Percentiles rank a stretch among this genome's conserved stretches.
phyloP scores from a whole-genome alignment of 1,284 basidiomycete genomes.

The Anthracocystis walkeri region DNA sequence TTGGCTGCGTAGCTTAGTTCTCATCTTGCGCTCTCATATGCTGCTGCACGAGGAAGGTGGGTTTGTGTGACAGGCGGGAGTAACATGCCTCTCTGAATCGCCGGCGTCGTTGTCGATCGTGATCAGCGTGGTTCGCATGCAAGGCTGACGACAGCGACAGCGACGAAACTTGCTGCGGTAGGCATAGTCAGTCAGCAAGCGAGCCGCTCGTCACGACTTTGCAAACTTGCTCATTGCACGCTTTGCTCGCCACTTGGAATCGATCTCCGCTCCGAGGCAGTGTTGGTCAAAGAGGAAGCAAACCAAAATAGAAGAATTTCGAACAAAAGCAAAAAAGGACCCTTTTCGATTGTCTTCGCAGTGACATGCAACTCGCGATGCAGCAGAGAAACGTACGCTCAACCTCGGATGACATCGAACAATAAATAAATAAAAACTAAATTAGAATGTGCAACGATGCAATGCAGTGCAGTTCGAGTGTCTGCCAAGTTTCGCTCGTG shows the following conservation, averaged over 20 bases:
- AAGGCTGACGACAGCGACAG: slow-evolving; percentile 9
- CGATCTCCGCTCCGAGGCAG: slow-evolving; percentile 1
- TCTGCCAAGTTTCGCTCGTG: too few relatives aligned
- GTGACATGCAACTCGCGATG: neutral
- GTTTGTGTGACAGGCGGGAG: too few relatives aligned
- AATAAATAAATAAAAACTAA: too few relatives aligned
- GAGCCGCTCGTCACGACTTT: neutral
- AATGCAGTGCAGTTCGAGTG: too few relatives aligned
- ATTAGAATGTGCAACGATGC: too few relatives aligned
- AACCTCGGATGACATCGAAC: neutral
- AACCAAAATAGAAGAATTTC: too few relatives aligned
- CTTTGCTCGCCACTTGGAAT: neutral
- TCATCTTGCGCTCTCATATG: too few relatives aligned
- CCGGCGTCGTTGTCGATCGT: slow-evolving; percentile 4
- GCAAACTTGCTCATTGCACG: too few relatives aligned
- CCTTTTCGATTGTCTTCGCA: neutral
- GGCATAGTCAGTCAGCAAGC: too few relatives aligned
- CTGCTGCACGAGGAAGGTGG: too few relatives aligned
- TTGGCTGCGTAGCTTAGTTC: too few relatives aligned
- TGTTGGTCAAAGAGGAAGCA: neutral
- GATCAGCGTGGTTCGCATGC: slow-evolving; percentile 3
- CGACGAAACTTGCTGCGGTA: neutral
- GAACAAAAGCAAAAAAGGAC: neutral
- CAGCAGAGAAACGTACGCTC: too few relatives aligned
- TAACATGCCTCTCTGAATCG: neutral